Conservation (phyloP, 176 grass and related monocot species). For the Musa beccarii region DNA sequence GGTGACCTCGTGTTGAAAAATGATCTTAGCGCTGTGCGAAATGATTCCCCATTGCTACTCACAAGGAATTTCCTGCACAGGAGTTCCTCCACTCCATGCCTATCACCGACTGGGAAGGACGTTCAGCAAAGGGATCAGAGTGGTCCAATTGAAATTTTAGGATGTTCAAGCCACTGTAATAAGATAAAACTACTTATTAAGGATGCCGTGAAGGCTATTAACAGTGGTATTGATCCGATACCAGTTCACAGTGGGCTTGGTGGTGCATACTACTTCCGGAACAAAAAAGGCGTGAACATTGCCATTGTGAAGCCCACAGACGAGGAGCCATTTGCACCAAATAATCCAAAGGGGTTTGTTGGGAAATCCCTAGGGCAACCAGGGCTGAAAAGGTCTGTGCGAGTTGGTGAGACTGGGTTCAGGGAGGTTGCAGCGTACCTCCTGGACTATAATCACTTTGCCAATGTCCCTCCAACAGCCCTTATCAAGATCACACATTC, state of each 20-base stretch:
- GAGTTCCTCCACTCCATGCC: conserved; percentile 66
- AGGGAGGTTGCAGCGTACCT: conserved; percentile 76
- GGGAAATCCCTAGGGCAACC: conserved; percentile 71
- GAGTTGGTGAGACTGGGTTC: conserved; percentile 61
- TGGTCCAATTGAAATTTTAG: conserved; percentile 52
- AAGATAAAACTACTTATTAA: conserved; percentile 50
- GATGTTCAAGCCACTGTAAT: conserved; percentile 35
- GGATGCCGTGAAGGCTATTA: conserved; percentile 59
- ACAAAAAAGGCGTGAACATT: conserved; percentile 51
- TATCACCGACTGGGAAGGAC: conserved; percentile 47
- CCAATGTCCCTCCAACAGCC: conserved; percentile 59
- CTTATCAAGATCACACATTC: conserved; percentile 66
- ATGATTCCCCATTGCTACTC: conserved; percentile 57
- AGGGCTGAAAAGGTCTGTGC: conserved; percentile 63
- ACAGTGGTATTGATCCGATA: conserved; percentile 44
- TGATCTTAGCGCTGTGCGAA: conserved; percentile 59
- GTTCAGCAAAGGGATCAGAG: conserved; percentile 42
- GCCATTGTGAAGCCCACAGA: conserved; percentile 81
- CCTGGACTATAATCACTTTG: conserved; percentile 50
- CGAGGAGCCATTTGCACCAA: conserved; percentile 75
- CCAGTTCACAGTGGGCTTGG: conserved; percentile 53
- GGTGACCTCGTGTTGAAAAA: conserved; percentile 56
- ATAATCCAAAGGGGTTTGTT: conserved; percentile 73
- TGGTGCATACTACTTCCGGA: conserved; percentile 66
- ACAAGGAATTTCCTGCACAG: conserved; percentile 57